A percentile compares a stretch with the other conserved stretches of the same genome.
Conservation (phyloP, 208 protist species). For the Phytomonas sp. region DNA sequence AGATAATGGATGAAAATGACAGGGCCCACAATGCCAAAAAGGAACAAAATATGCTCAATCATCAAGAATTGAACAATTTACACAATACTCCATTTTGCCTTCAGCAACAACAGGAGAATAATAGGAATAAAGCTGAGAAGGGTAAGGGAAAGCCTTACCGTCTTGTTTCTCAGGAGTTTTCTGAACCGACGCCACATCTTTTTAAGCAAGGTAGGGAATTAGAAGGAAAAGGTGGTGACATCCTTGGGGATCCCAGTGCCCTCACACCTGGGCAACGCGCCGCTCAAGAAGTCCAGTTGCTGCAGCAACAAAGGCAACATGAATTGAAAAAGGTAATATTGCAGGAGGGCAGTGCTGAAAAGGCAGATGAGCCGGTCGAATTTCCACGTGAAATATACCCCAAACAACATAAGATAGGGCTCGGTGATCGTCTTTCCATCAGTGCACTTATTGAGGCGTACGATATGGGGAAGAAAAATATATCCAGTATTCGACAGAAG, state of each 20-base stretch:
- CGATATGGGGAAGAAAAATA: neutral
- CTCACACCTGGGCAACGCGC: constrained; percentile 9
- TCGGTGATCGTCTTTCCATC: neutral
- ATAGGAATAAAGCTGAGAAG: neutral
- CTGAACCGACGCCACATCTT: neutral
- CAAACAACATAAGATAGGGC: neutral
- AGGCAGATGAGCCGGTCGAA: neutral
- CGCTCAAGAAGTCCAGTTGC: constrained; percentile 1
- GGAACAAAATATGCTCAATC: neutral
- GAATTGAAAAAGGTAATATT: neutral
- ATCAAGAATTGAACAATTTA: neutral
- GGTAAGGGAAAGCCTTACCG: neutral
- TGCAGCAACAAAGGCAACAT: neutral
- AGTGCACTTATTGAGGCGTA: neutral
- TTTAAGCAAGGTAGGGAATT: neutral
- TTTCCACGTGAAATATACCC: neutral
- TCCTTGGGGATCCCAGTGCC: neutral
- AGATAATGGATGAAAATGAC: neutral
- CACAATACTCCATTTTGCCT: neutral
- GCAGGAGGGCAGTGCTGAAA: neutral
- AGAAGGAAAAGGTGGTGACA: neutral
- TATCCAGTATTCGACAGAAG: neutral
- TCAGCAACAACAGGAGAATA: neutral
- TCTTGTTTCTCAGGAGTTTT: neutral
- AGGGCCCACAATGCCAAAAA: neutral